Evolutionary conservation across 495 filamentous ascomycete genomes (phyloP), one percentile per base, ranked within the genome.

Genomic region (Hypoxylon crocopeplum): DNA sequence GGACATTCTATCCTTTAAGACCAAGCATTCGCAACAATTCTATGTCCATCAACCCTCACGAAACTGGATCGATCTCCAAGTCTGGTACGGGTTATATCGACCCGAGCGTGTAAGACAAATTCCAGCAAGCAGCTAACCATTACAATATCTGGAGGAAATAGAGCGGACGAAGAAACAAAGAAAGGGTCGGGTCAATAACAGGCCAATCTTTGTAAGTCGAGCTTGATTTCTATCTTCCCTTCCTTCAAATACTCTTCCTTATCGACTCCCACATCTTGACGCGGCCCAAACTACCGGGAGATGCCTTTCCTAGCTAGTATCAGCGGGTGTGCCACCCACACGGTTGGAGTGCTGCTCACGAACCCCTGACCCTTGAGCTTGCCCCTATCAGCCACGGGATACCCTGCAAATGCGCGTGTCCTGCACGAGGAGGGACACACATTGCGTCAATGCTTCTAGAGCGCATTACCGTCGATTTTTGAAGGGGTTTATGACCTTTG

Each of bases 371-470:
- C n/a, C 34, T 19, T 16, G 34, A 36, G 16, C 37, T 17, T 32
- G 37, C 20, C 59, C 48, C 27, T 29, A 32, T 56, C 32, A 33
- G 45, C 61, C 50, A 64, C 61, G 37, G 45, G 45, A 49, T 59
- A 55, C 61, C 55, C 45, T 64, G 61, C 46, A 56, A 51, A 59
- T 64, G 55, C 55, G 55, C 27, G 20, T 59, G 45, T 48, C 39
- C 55, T 56, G 55, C 49, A 64, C 49, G 61, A 40, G 40, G 22
- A 51, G 34, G 33, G 20, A 59, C 39, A 51, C 27, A 51, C 33
- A 56, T 59, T 59, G 61, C 61, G 45, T 59, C 55, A 64, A 37
- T 53, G 45, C 50, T 59, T 48, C 32, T 49, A 17, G n/a, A 30
- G 15, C 33, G 42, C 49, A 53, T 58, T 32, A 22, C 39, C 11